Evolutionary conservation across 768 basidiomycete species (phyloP).

Genomic region (Cubamyces lactineus): DNA sequence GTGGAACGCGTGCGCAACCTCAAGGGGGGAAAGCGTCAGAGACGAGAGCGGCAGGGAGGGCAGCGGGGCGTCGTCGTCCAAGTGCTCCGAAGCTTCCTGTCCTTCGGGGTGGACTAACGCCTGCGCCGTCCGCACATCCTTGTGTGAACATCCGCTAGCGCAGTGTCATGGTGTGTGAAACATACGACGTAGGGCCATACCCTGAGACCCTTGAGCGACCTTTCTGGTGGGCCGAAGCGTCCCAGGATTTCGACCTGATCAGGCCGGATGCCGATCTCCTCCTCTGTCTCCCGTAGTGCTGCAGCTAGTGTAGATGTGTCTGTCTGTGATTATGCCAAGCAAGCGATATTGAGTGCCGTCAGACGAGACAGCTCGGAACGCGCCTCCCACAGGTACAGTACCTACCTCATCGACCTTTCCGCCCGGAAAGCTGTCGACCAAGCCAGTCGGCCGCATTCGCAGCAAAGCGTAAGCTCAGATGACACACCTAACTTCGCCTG

Average conservation of each 20-base stretch:
- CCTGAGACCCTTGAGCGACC: conserved; percentile 57
- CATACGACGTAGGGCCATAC: conserved; percentile 82
- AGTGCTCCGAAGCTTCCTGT: neutral
- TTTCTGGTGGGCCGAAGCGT: conserved; percentile 61
- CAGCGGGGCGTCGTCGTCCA: conserved; percentile 47
- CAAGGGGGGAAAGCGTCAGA: conserved; percentile 56
- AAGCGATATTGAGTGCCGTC: neutral
- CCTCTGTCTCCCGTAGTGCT: conserved; percentile 73
- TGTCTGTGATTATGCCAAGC: conserved; percentile 38
- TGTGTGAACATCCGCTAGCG: conserved; percentile 21
- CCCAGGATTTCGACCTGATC: conserved; percentile 68
- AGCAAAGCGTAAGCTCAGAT: neutral
- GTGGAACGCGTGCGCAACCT: conserved; percentile 75
- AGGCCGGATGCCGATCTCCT: conserved; percentile 71
- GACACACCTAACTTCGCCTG: conserved; percentile 80
- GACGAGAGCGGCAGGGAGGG: conserved; percentile 60
- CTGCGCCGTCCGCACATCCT: conserved; percentile 20
- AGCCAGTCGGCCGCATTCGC: neutral
- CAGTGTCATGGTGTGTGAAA: conserved; percentile 21
- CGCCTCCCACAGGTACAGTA: conserved; percentile 6
- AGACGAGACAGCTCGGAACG: neutral
- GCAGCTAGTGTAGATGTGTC: conserved; percentile 56
- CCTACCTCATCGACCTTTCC: conserved; percentile 67
- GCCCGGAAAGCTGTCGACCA: conserved; percentile 67
- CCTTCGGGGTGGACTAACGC: conserved; percentile 34